Percentiles rank a stretch among this genome's conserved stretches.
phyloP scores from a whole-genome alignment of 228 moss, liverwort and hornwort species.

The Sphagnum fallax region DNA sequence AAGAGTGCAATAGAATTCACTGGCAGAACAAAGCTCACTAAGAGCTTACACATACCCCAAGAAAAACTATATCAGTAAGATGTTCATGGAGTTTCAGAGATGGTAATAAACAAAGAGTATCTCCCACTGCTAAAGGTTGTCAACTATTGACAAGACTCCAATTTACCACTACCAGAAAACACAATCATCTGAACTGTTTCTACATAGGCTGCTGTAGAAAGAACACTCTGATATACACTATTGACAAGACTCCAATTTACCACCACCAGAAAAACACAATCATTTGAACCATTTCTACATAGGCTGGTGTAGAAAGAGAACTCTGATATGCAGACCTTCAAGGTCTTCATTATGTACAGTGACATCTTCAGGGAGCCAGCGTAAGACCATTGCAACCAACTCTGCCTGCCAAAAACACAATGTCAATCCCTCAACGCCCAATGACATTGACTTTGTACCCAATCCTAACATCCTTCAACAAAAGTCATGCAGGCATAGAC shows the following conservation, averaged over 20 bases:
- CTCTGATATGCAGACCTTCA: constrained; percentile 43
- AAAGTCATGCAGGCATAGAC: neutral
- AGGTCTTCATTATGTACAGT: constrained; percentile 94
- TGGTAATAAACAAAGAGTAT: no score
- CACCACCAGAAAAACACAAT: neutral
- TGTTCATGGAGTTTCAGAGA: no score
- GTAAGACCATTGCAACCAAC: constrained; percentile 89
- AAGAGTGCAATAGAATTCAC: no score
- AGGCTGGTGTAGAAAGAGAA: neutral
- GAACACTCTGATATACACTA: neutral
- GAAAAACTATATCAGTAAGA: no score
- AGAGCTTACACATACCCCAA: no score
- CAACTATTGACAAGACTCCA: no score
- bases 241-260: neutral
- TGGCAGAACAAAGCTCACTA: no score
- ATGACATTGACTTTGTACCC: neutral
- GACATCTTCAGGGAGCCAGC: constrained; percentile 98
- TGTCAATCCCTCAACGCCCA: neutral
- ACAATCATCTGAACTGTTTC: no score
- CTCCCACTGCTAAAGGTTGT: no score
- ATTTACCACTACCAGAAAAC: no score
- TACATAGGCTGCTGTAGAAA: neutral
- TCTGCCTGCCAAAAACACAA: constrained; percentile 58
- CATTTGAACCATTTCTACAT: neutral
- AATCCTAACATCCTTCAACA: neutral